Base-by-base conservation (phyloP, 2,329 filamentous ascomycete species). In the Hyphodiscus sp. region DNA sequence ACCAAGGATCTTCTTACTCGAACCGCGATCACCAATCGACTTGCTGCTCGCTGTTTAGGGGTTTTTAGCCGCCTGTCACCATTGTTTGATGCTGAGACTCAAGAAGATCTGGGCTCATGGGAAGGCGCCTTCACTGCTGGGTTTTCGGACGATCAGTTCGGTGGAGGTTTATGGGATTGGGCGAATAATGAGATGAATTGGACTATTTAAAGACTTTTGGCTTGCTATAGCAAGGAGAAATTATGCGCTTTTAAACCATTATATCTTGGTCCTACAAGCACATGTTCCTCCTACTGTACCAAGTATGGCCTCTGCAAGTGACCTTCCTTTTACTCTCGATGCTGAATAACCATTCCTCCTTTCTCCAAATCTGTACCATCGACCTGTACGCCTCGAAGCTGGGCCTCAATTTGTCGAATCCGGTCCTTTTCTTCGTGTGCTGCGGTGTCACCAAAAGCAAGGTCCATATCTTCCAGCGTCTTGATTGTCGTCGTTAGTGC, bases 401-500 rank as follows among this genome's bases (percentile, higher is more conserved):
- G 23, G 23, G 23, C 23, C 8, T 61, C 60, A 44, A 63, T 60
- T 33, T 48, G 41, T 38, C 54, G 48, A 29, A 63, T 57, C 29
- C 58, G 56, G 48, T 58, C 44, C 54, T 66, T 70, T 59, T 73
- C 70, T 55, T 70, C 67, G 18, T 69, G 62, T 2, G 68, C 70
- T 0, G 64, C 67, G 7, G 65, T 67, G 45, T 73, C 71, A 1
- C 71, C 71, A 62, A 75, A 76, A 0, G 75, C 67, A 1, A 62
- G 59, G 56, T 81, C 79, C 78, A 82, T 82, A 50, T 81, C 76
- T 61, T 82, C 79, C 0, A 82, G 69, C 0, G 73, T 79, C 33
- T 53, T 26, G 23, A 42, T 18, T 26, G 46, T 18, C 13, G 30
- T 29, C 26, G 47, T 33, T 15, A 43, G 33, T 19, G 30, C 7